Evolutionary conservation across 139 green algal species (phyloP), one percentile per base, ranked within the genome.

Genomic region (Penium margaritaceum): DNA sequence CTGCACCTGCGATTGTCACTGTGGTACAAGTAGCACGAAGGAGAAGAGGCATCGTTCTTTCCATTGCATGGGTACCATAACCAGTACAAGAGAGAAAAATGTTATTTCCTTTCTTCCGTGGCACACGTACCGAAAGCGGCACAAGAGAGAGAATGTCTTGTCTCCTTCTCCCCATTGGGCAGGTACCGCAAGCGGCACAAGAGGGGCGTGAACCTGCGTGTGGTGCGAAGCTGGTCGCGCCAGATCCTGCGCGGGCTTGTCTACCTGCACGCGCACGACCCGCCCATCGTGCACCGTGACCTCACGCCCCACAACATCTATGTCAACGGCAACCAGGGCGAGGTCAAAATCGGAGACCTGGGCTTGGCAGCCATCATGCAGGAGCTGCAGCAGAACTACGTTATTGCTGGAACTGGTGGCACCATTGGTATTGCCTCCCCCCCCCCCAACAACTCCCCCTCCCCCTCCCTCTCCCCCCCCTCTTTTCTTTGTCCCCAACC

Each of bases 341-440:
- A 95, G 37, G 89, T 98, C 17, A 98, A 98, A 78, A 97, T 98
- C 78, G 94, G 92, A 0, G 94, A 98, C 73, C 82, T 98, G 61
- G 94, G 94, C 0, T 83, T 98, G 24, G 93, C 93, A 2, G 96
- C 93, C 0, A 82, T 97, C 61, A 89, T 95, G 68, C 53, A 27
- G 14, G 76, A 90, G 1, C 86, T n/a, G n/a, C n/a, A n/a, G n/a
- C n/a, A n/a, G n/a, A n/a, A n/a, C n/a, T n/a, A n/a, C n/a, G n/a
- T n/a, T n/a, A n/a, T n/a, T n/a, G n/a, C n/a, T n/a, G n/a, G n/a
- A n/a, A n/a, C n/a, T n/a, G n/a, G n/a, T n/a, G n/a, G n/a, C n/a
- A n/a, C n/a, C n/a, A n/a, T n/a, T n/a, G n/a, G n/a, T n/a, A n/a
- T n/a, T n/a, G n/a, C n/a, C n/a, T n/a, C n/a, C n/a, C n/a, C n/a